phyloP scores from a whole-genome alignment of 2,329 filamentous ascomycete genomes.

The Nothomitra cinnamomea region DNA sequence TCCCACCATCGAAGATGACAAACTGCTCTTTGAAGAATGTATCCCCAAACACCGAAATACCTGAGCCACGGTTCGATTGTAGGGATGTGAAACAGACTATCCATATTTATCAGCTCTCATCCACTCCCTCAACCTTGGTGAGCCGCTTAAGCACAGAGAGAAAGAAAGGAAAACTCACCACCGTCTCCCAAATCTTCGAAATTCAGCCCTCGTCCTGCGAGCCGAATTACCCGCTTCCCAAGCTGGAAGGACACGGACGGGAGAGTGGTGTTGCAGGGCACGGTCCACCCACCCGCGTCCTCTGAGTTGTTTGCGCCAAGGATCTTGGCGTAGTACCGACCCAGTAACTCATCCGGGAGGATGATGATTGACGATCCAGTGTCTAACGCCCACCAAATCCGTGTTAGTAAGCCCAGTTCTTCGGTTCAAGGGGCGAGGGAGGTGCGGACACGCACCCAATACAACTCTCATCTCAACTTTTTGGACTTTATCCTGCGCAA shows the following conservation, averaged over 20 bases:
- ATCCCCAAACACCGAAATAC: conserved; percentile 41
- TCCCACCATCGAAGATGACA: conserved; percentile 39
- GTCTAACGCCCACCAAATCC: too few species aligned
- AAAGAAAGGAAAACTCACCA: not conserved
- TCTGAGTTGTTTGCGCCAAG: conserved; percentile 29
- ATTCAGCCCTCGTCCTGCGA: conserved; percentile 38
- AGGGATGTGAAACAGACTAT: conserved; percentile 40
- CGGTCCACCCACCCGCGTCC: conserved; percentile 32
- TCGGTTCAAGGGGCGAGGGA: too few species aligned
- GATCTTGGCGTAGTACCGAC: conserved; percentile 42
- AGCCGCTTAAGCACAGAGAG: too few species aligned
- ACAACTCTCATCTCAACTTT: too few species aligned
- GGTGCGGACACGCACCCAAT: too few species aligned
- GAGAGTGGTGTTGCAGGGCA: conserved; percentile 36
- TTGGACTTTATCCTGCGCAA: too few species aligned
- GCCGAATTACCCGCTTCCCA: conserved; percentile 29
- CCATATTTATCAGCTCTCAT: conserved; percentile 10
- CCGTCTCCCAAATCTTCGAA: conserved; percentile 19
- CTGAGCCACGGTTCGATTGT: conserved; percentile 38
- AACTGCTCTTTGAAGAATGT: conserved; percentile 42
- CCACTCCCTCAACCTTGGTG: too few species aligned
- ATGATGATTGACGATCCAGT: conserved; percentile 53
- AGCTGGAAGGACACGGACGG: conserved; percentile 40
- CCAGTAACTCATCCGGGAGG: conserved; percentile 35
- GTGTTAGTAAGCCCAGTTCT: too few species aligned